Percentiles rank a stretch among this genome's conserved stretches.
Conservation (phyloP, 2,329 filamentous ascomycete genomes). For the Graphium sp. region DNA sequence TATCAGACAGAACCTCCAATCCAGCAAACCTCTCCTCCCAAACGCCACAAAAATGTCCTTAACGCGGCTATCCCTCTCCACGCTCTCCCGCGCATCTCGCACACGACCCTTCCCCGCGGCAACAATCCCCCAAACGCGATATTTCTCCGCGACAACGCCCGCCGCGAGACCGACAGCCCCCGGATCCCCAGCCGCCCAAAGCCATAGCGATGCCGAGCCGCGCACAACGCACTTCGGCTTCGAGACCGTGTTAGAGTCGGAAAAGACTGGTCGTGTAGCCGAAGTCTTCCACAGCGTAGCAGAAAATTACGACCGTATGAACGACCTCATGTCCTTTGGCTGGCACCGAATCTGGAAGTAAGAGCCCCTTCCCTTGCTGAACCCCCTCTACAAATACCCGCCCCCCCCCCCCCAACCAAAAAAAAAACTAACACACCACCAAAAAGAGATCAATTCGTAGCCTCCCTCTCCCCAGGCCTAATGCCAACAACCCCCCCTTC, state of each 20-base stretch:
- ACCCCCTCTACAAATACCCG: background rate
- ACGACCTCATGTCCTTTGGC: constrained; percentile 96
- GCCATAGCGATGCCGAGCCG: too few species aligned
- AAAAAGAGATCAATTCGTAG: constrained; percentile 75
- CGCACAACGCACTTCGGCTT: constrained; percentile 82
- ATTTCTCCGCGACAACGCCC: too few species aligned
- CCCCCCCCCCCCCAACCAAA: background rate
- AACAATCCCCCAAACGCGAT: too few species aligned
- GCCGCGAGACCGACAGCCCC: too few species aligned
- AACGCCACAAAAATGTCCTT: too few species aligned
- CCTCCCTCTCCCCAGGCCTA: constrained; percentile 70
- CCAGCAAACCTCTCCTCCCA: too few species aligned
- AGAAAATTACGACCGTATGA: constrained; percentile 92
- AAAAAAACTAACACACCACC: constrained; percentile 4
- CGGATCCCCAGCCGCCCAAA: too few species aligned
- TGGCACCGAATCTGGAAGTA: constrained; percentile 91
- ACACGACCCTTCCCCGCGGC: too few species aligned
- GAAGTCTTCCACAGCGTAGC: constrained; percentile 92
- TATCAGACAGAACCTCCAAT: too few species aligned
- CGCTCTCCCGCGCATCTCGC: too few species aligned
- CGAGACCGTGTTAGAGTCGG: constrained; percentile 61
- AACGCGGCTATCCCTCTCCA: too few species aligned
- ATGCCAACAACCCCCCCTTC: constrained; percentile 23
- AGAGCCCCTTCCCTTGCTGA: constrained; percentile 9
- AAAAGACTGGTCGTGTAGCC: constrained; percentile 60